A percentile compares a stretch with the other conserved stretches of the same genome.
Evolutionary conservation across 257 asterid species (phyloP).

Genomic region (Verbena officinalis): DNA sequence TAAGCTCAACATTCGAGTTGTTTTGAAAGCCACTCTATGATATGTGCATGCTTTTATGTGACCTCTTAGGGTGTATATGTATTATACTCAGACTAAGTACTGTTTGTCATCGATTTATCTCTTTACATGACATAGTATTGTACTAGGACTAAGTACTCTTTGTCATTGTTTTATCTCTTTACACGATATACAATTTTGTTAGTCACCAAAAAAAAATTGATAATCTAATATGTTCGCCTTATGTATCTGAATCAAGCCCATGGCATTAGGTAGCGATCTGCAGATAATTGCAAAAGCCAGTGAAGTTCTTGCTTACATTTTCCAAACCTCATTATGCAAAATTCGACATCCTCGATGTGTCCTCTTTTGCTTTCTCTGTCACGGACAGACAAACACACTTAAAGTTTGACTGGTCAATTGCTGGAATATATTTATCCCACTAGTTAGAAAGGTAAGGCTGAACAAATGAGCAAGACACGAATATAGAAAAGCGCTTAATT

Average conservation of each 20-base stretch:
- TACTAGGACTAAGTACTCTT: conserved; percentile 1
- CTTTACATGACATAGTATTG: no score
- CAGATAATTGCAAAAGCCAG: conserved; percentile 14
- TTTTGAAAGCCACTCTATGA: conserved; percentile 14
- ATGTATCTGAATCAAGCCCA: conserved; percentile 21
- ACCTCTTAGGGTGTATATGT: conserved; percentile 26
- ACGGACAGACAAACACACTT: neutral
- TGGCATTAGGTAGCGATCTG: conserved; percentile 16
- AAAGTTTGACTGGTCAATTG: conserved; percentile 6
- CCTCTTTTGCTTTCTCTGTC: conserved; percentile 11
- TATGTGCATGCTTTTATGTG: conserved; percentile 18
- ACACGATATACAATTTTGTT: neutral
- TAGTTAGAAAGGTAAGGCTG: neutral
- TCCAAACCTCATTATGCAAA: conserved; percentile 7
- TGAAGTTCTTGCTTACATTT: conserved; percentile 1
- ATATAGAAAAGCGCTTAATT: neutral
- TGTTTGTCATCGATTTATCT: no score
- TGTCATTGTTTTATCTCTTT: conserved; percentile 9
- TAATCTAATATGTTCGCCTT: neutral
- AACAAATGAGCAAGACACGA: neutral
- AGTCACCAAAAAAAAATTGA: conserved; percentile 16
- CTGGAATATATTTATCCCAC: neutral
- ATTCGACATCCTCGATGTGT: neutral
- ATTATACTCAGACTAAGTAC: neutral
- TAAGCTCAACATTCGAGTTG: neutral